Evolutionary conservation across 192 early-diverging fungal genomes (phyloP), one percentile per base, ranked within the genome.

Genomic region (Backusella australiensis): DNA sequence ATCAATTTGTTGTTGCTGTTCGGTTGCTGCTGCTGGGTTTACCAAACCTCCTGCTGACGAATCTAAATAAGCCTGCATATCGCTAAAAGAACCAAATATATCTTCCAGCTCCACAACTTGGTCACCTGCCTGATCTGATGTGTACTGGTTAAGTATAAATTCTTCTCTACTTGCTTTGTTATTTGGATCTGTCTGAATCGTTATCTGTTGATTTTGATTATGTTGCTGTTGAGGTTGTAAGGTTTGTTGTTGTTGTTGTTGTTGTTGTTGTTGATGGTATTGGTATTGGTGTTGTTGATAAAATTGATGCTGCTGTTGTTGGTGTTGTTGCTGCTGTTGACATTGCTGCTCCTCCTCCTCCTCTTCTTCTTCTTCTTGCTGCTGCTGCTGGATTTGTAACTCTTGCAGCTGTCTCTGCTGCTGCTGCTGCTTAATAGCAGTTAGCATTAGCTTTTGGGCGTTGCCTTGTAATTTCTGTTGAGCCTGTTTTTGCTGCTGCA

Each of bases 61-160:
- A 42, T 67, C 69, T 63, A 80, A 38, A 36, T 76, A 67, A 36
- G 79, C 70, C 29, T 81, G 79, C 69, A 81, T 73, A 56, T 76
- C 75, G 17, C 66, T 26, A 59, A 80, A 77, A 1, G 79, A 36
- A 21, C 75, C 74, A 78, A 84, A 79, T 26, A 69, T 80, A 26
- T 81, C 76, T 53, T 83, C 78, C 69, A 86, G 67, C 53, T 76
- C 65, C 44, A 86, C 66, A 7, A 78, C 74, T 56, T 81, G 80
- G 23, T 81, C 74, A 39, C 59, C 68, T 34, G 80, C 80, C 75
- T 86, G 85, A 68, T 86, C 85, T 35, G 77, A 84, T 6, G 85
- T 86, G 44, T 77, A 86, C 63, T 82, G 85, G 69, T 82, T 78
- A n/a, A 86, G 69, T n/a, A 75, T 56, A 69, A 76, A 86, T 53